Evolutionary conservation across 148 eudicot species (phyloP), one percentile per base, ranked within the genome.

Genomic region (Heliosperma pusillum): DNA sequence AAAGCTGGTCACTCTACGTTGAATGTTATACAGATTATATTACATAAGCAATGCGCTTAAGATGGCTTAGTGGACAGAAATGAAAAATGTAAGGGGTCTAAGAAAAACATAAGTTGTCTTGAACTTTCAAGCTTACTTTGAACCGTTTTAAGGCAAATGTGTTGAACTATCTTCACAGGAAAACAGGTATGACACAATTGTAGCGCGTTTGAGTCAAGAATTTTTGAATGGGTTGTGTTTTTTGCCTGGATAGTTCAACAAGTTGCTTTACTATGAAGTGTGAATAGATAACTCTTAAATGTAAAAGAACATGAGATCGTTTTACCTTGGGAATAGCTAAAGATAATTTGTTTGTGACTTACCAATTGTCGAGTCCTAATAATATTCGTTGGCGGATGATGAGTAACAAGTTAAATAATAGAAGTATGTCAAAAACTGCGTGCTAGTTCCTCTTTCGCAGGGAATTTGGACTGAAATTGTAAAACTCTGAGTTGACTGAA

Each of bases 101-200:
- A 1, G 13, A 21, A 19, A 20, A 36, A 45, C 52, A 2, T 2
- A 66, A 27, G 8, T 66, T 0, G 52, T 36, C 24, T 55, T 29
- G 15, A 71, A 17, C 47, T 42, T 72, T 19, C 20, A 72, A 72
- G 75, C 75, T 30, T 58, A 22, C 19, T 15, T 58, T 20, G 29
- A 16, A 11, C n/a, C 19, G 17, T 59, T 53, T 12, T 50, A 16
- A 50, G 15, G 19, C 16, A 50, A 50, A 12, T 50, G 55, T 50
- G 19, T 50, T 16, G 16, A 50, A 50, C 17, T 50, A 47, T 47
- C 15, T 47, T 3, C 13, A 50, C 19, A 50, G 55, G 1, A 50
- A 58, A 17, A 45, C 8, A 70, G 20, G 20, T 52, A 16, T 11
- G 15, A 52, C 29, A 9, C 11, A 25, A 68, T 4, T 15, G 12